These are phyloP conservation scores for Lindgomyces ingoldianus DNA, from an alignment of 495 filamentous ascomycete genomes.

Conservation along the genomic window DNA sequence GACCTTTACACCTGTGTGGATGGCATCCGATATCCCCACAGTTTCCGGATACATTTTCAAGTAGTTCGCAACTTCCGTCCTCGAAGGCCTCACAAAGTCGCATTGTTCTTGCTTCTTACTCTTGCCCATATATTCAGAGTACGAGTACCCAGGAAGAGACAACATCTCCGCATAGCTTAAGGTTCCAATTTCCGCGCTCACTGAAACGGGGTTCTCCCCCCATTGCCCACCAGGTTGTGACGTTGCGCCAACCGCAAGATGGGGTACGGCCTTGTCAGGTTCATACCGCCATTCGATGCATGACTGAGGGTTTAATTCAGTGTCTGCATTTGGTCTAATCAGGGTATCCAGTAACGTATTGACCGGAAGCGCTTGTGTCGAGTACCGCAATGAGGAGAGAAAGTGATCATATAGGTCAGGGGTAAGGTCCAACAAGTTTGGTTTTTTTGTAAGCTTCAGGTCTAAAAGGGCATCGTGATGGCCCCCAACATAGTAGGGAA, in stretches of 20 bases:
- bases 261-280: constrained; percentile 56
- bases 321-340: constrained; percentile 64
- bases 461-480: constrained; percentile 66
- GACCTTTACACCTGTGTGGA: constrained; percentile 51
- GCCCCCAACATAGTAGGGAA: constrained; percentile 60
- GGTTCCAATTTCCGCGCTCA: constrained; percentile 50
- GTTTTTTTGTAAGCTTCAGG: constrained; percentile 51
- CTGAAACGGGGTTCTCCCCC: constrained; percentile 58
- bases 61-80: constrained; percentile 61
- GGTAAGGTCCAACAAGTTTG: constrained; percentile 56
- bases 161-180: constrained; percentile 68
- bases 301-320: constrained; percentile 54
- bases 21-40: constrained; percentile 55
- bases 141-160: constrained; percentile 64
- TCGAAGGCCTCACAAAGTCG: constrained; percentile 59
- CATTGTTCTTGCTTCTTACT: constrained; percentile 50
- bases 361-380: constrained; percentile 64
- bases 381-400: constrained; percentile 63
- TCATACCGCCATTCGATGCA: constrained; percentile 60
- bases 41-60: constrained; percentile 57
- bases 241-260: constrained; percentile 60
- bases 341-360: constrained; percentile 67
- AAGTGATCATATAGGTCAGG: constrained; percentile 56
- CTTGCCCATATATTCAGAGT: constrained; percentile 55
- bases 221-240: constrained; percentile 62